Conservation (phyloP, 305 asterid species). For the Caryopteris hybrid region DNA sequence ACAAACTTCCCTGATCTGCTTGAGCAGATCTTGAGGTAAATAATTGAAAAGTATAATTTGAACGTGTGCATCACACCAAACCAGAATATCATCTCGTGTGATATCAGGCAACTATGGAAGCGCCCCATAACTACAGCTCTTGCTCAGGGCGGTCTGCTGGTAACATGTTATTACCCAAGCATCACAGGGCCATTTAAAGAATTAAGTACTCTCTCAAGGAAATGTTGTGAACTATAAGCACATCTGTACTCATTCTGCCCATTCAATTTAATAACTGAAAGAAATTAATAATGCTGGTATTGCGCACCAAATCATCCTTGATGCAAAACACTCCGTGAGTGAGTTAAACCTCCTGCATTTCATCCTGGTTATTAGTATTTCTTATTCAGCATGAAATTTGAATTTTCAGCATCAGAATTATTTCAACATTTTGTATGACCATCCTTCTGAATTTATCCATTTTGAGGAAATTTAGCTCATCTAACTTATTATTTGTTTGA, state of each 20-base stretch:
- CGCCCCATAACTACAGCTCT: conserved; percentile 71
- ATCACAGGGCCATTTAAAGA: no score
- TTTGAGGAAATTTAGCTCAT: conserved; percentile 8
- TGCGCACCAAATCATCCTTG: no score
- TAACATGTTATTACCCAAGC: conserved; percentile 29
- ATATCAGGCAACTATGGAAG: conserved; percentile 55
- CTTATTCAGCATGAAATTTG: no score
- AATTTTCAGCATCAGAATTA: no score
- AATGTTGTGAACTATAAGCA: no score
- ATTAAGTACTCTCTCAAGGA: no score
- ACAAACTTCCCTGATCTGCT: conserved; percentile 86
- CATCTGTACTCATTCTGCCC: no score
- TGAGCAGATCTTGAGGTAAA: conserved; percentile 72
- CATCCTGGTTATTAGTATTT: neutral
- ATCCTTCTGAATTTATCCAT: neutral
- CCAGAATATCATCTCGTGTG: conserved; percentile 83
- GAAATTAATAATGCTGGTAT: no score
- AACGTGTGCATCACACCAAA: conserved; percentile 84
- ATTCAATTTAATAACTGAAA: no score
- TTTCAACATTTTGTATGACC: neutral
- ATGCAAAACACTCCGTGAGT: no score
- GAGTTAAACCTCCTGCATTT: no score
- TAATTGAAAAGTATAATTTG: conserved; percentile 63
- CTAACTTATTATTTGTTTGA: conserved; percentile 18
- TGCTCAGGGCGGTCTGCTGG: conserved; percentile 97